Evolutionary conservation across 257 asterid species (phyloP), one percentile per base, ranked within the genome.

Genomic region (Primulina tabacum): DNA sequence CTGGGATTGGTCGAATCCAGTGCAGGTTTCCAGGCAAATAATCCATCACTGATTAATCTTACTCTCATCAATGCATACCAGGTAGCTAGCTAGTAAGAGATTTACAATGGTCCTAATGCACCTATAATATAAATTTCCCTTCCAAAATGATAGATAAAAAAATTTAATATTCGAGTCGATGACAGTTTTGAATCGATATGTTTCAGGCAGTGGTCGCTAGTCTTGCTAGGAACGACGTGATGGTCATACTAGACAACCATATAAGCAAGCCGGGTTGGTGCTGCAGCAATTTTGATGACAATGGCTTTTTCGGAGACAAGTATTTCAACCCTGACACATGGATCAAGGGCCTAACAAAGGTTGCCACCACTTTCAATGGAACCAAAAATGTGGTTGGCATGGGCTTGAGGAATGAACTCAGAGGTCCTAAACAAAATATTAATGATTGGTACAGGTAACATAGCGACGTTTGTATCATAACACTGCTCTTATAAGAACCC

Each of bases 221-320:
- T 71, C 92, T 94, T 62, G 89, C 83, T 50, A 86, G 60, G 69
- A 78, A 82, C 73, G 80, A 88, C 56, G 97, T 94, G 84, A 82
- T 94, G 97, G 76, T 89, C 60, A 74, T 94, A 71, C 65, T 91
- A 58, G 99, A 94, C 79, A 94, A 94, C 81, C 99, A 91, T 73
- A 80, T 86, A 70, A 94, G 97, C 70, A 94, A 86, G 75, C 99
- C 97, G 26, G 97, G 97, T 26, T 89, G 97, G 97, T 88, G 99
- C 53, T 91, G 99, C 76, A 89, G 97, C 82, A 82, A 64, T 50
- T 77, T 18, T 37, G 97, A 91, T 61, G 97, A 96, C 20, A 91
- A 88, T 77, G 97, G 97, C 43, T 91, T 94, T 85, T 94, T 94
- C 33, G 96, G 99, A 4, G 97, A 94, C 53, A 60, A 67, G 21